Evolutionary conservation across 495 filamentous ascomycete species (phyloP).

Genomic region (Hyphodiscus hymeniophilus): DNA sequence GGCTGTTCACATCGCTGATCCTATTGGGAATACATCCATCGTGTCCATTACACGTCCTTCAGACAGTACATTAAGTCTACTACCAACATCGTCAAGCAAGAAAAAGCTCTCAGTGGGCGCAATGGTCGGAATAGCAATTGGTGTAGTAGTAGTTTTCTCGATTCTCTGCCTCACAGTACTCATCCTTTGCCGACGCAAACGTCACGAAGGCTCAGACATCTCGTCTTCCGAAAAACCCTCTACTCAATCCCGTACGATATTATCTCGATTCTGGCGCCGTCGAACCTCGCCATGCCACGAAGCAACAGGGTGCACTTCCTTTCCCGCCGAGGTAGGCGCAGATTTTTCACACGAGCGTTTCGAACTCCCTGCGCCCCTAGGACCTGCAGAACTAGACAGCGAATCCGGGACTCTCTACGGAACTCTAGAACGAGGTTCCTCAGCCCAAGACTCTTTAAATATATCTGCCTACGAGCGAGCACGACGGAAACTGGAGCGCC

Average conservation of each 20-base stretch:
- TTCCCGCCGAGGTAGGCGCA: conserved; percentile 17
- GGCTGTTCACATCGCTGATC: conserved; percentile 39
- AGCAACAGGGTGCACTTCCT: neutral
- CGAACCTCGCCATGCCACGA: neutral
- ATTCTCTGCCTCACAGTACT: neutral
- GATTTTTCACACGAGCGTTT: conserved; percentile 5
- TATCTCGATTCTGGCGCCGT: neutral
- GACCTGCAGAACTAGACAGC: neutral
- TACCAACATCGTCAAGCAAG: conserved; percentile 12
- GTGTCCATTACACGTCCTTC: conserved; percentile 23
- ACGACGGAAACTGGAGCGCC: conserved; percentile 34
- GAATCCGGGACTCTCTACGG: conserved; percentile 27
- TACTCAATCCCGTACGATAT: conserved; percentile 31
- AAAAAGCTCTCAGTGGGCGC: neutral
- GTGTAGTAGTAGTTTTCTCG: neutral
- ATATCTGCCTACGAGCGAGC: conserved; percentile 36
- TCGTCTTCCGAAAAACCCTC: conserved; percentile 32
- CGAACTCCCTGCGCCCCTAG: neutral
- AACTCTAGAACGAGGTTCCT: conserved; percentile 26
- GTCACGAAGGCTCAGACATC: conserved; percentile 9
- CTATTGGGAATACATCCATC: conserved; percentile 33
- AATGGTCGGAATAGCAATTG: neutral
- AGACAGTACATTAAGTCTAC: conserved; percentile 37
- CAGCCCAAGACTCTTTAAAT: conserved; percentile 20
- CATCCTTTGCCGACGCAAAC: neutral